Conservation (phyloP, 495 filamentous ascomycete genomes). For the Penicillium angulare region DNA sequence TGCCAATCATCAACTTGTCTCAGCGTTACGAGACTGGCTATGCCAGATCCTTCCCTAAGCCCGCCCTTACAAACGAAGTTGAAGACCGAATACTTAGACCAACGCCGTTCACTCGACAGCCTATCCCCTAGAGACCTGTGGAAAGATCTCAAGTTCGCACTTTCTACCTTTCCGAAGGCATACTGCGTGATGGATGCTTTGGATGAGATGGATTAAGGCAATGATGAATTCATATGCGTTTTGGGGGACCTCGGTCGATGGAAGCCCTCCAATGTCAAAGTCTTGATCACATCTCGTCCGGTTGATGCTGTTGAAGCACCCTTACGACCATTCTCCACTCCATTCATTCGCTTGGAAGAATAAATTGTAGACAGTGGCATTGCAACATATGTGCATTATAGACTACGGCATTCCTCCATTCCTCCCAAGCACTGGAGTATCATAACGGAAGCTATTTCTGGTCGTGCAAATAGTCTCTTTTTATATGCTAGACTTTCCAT, state of each 20-base stretch:
- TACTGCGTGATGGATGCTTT: conserved; percentile 50
- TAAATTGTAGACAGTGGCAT: conserved; percentile 40
- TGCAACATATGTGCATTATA: conserved; percentile 32
- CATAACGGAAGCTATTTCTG: conserved; percentile 9
- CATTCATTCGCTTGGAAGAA: conserved; percentile 36
- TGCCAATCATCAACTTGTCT: conserved; percentile 43
- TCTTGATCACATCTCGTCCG: conserved; percentile 46
- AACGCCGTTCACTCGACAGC: not conserved
- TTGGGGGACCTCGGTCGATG: conserved; percentile 33
- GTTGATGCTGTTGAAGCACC: conserved; percentile 1
- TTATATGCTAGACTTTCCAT: conserved; percentile 44
- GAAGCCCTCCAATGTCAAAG: conserved; percentile 38
- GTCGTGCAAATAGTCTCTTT: conserved; percentile 13
- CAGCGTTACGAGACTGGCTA: conserved; percentile 44
- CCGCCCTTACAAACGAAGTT: conserved; percentile 34
- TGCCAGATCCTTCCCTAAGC: conserved; percentile 38
- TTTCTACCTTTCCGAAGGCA: conserved; percentile 29
- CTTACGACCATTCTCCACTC: conserved; percentile 7
- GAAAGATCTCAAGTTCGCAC: conserved; percentile 21
- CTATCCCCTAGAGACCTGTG: conserved; percentile 13
- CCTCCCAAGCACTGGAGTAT: conserved; percentile 27
- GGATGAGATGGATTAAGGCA: conserved; percentile 45
- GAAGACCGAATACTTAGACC: conserved; percentile 5
- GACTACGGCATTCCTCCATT: conserved; percentile 18
- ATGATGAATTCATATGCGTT: conserved; percentile 33